Percentiles rank a stretch among this genome's conserved stretches.
Conservation (phyloP, 805 yeast genomes). For the Zygotorulaspora florentina region DNA sequence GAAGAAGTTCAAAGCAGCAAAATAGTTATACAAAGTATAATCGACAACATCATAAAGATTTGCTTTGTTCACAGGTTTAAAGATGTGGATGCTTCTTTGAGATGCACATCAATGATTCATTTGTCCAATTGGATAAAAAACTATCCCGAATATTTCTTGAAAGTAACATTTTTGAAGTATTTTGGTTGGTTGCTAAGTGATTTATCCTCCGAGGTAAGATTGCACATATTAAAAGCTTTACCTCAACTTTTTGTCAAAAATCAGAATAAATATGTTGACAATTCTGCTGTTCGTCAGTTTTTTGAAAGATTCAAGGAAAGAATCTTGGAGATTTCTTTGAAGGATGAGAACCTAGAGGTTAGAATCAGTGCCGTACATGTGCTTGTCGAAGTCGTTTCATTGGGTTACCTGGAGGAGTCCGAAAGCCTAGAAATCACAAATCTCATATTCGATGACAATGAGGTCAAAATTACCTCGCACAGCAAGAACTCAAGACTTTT, state of each 20-base stretch:
- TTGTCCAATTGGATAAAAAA: conserved; percentile 69
- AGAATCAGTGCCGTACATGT: conserved; percentile 49
- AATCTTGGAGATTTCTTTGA: conserved; percentile 56
- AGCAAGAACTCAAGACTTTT: conserved; percentile 33
- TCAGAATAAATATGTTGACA: conserved; percentile 39
- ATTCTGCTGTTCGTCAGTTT: conserved; percentile 67
- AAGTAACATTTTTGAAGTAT: conserved; percentile 65
- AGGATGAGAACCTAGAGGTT: conserved; percentile 54
- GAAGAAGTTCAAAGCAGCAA: conserved; percentile 45
- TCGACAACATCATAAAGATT: conserved; percentile 61
- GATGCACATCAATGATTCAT: conserved; percentile 61
- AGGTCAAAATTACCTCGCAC: conserved; percentile 31
- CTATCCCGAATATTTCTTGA: conserved; percentile 67
- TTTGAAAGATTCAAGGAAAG: conserved; percentile 68
- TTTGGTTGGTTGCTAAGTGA: conserved; percentile 87
- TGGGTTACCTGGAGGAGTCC: conserved; percentile 61
- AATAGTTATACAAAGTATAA: conserved; percentile 49
- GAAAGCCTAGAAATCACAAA: conserved; percentile 47
- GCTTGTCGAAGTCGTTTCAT: conserved; percentile 49
- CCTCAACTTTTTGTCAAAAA: conserved; percentile 43
- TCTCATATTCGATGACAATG: conserved; percentile 40
- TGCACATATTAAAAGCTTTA: conserved; percentile 58
- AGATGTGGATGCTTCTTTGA: conserved; percentile 68
- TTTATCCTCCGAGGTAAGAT: conserved; percentile 52
- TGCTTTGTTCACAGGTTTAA: conserved; percentile 74